A percentile compares a stretch with the other conserved stretches of the same genome.
Conservation (phyloP, 2,329 filamentous ascomycete species). For the Claviceps lovelessii region DNA sequence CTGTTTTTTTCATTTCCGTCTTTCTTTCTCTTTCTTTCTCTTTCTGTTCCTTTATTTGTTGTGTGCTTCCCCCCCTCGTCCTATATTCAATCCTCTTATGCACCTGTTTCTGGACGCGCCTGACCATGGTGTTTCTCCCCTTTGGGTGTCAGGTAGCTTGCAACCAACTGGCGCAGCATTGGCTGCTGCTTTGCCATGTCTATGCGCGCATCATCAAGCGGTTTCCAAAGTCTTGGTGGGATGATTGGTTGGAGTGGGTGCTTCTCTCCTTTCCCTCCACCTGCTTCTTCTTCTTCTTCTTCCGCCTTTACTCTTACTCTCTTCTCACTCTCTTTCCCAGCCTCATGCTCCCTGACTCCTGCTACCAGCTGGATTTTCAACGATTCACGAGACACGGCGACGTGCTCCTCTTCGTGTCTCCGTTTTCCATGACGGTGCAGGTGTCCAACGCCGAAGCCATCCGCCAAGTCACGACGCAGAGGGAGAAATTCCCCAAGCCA, state of each 20-base stretch:
- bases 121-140: background rate
- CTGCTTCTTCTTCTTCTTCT: background rate
- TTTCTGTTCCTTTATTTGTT: too few relatives aligned
- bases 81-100: too few relatives aligned
- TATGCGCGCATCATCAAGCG: constrained; percentile 41
- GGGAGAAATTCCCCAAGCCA: constrained; percentile 51
- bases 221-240: constrained; percentile 41
- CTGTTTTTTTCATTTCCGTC: background rate
- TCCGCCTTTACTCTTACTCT: background rate
- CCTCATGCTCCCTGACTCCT: constrained; percentile 44
- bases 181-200: constrained; percentile 30
- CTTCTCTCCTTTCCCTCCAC: background rate
- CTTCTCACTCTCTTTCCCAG: constrained; percentile 17
- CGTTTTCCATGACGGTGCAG: constrained; percentile 36
- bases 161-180: constrained; percentile 1
- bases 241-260: constrained; percentile 43
- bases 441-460: constrained; percentile 52
- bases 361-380: constrained; percentile 39
- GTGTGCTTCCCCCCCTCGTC: too few relatives aligned
- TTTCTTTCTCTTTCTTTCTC: background rate
- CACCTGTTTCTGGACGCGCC: background rate
- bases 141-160: background rate
- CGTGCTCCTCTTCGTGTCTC: constrained; percentile 49
- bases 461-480: constrained; percentile 47
- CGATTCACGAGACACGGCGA: constrained; percentile 48